Evolutionary conservation across 108 stramenopile genomes (phyloP).

Genomic region (Fragilaria radians): DNA sequence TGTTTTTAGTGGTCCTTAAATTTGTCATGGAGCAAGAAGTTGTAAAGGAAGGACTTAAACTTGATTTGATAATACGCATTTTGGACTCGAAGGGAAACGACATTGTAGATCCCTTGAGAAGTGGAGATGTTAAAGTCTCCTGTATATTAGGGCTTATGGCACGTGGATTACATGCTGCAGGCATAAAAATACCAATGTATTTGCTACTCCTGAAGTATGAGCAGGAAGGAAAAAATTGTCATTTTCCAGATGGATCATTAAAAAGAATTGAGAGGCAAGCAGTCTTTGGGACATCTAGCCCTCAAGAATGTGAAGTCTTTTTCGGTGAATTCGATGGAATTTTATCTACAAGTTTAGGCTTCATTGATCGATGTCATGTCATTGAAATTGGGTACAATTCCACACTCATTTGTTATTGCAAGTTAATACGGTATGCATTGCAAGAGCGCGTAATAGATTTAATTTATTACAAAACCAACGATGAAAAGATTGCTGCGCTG

Average conservation of each 20-base stretch:
- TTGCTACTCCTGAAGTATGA: conserved; percentile 11
- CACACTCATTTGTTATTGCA: not conserved
- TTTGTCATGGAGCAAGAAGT: not conserved
- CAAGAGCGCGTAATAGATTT: not conserved
- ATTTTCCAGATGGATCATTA: not conserved
- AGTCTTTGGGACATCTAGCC: conserved; percentile 10
- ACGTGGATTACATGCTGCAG: conserved; percentile 1
- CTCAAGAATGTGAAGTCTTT: conserved; percentile 8
- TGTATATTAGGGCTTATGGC: conserved; percentile 5
- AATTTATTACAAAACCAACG: conserved; percentile 13
- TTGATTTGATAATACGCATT: conserved; percentile 3
- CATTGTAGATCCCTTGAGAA: not conserved
- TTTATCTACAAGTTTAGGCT: conserved; percentile 2
- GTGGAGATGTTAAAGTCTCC: conserved; percentile 2
- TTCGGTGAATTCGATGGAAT: conserved; percentile 20
- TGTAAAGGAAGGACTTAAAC: not conserved
- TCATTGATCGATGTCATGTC: conserved; percentile 1
- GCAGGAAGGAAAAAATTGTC: not conserved
- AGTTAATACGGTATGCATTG: conserved; percentile 10
- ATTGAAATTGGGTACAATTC: conserved; percentile 19
- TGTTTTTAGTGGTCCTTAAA: conserved; percentile 9
- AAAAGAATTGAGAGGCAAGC: conserved; percentile 1
- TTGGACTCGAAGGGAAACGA: conserved; percentile 1
- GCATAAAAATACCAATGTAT: conserved; percentile 8
- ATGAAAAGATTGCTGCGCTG: conserved; percentile 8